phyloP scores from a whole-genome alignment of 1,284 basidiomycete species.

The Volvariella surrecta region DNA sequence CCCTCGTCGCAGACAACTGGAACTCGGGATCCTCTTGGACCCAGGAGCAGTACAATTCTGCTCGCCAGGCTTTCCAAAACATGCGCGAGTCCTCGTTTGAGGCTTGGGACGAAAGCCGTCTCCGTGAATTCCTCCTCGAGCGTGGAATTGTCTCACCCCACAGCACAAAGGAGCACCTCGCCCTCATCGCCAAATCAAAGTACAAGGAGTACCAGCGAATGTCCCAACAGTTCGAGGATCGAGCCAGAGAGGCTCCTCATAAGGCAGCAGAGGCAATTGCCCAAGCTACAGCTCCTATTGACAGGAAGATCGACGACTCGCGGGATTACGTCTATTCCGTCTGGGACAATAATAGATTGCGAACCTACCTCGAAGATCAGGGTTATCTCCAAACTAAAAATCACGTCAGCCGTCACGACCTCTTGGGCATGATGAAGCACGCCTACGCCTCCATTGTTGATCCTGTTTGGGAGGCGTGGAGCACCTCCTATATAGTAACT shows the following conservation, averaged over 20 bases:
- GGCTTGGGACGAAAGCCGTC: slow-evolving; percentile 73
- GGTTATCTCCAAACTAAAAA: slow-evolving; percentile 62
- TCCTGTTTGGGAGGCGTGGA: slow-evolving; percentile 80
- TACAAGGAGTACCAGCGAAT: slow-evolving; percentile 51
- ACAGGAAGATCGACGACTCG: slow-evolving; percentile 55
- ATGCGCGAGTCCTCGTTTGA: slow-evolving; percentile 52
- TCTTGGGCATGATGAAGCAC: slow-evolving; percentile 60
- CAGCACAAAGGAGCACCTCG: slow-evolving; percentile 73
- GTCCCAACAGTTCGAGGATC: slow-evolving; percentile 40
- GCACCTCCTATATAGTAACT: slow-evolving; percentile 77
- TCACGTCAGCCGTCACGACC: slow-evolving; percentile 56
- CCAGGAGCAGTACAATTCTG: slow-evolving; percentile 50
- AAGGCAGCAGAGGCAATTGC: slow-evolving; percentile 21
- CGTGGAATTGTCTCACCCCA: slow-evolving; percentile 79
- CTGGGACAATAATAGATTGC: slow-evolving; percentile 75
- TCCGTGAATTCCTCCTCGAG: slow-evolving; percentile 80
- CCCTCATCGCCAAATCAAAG: slow-evolving; percentile 68
- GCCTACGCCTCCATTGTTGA: slow-evolving; percentile 55
- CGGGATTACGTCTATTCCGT: slow-evolving; percentile 85
- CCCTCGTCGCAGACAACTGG: slow-evolving; percentile 60
- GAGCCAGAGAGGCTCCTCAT: slow-evolving; percentile 38
- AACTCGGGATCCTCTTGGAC: slow-evolving; percentile 48
- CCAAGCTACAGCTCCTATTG: slow-evolving; percentile 49
- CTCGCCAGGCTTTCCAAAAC: slow-evolving; percentile 60
- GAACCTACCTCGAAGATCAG: slow-evolving; percentile 67